Base-by-base conservation (phyloP, 345 rosid genomes). In the Euphorbia peplus region DNA sequence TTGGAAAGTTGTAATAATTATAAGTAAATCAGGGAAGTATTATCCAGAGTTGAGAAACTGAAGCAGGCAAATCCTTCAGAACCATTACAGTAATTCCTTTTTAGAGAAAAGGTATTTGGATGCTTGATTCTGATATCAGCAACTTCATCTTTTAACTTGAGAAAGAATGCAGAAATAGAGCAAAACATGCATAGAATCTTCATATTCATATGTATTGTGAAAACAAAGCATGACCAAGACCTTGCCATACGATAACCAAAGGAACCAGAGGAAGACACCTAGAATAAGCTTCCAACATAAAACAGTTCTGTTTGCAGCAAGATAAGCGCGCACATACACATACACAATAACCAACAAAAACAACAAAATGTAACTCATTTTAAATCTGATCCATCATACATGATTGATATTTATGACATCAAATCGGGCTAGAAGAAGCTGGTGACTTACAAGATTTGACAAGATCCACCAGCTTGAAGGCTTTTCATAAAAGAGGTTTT, bases 351-450 rank as follows among this genome's bases (percentile, higher is more conserved):
- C n/a, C n/a, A n/a, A n/a, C 32, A 55, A 11, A 11, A 25, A 3
- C 3, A 10, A 3, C 22, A 25, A 26, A 55, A 25, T 15, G 3
- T 8, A 28, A 26, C 61, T 13, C 5, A 57, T 29, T 57, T 15
- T 15, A 26, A 30, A 57, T 15, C 10, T 29, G 39, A 57, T 57
- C 21, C 61, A 28, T 12, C 37, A 57, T 29, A 57, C 29, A 32
- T 60, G 63, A 60, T 60, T 60, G 63, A 60, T 35, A 60, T n/a
- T 35, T 3, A 35, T 60, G 21, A 9, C 41, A 60, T 30, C 21
- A 60, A 30, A 29, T 9, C 15, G 39, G 6, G 30, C 11, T 16
- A 14, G 42, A 26, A 29, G 42, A 58, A 58, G 42, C n/a, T 7
- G 42, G 24, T 6, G 63, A 10, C 63, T 16, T 29, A 16, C 8